phyloP scores from a whole-genome alignment of 148 eudicot species.

The Chenopodium formosanum region DNA sequence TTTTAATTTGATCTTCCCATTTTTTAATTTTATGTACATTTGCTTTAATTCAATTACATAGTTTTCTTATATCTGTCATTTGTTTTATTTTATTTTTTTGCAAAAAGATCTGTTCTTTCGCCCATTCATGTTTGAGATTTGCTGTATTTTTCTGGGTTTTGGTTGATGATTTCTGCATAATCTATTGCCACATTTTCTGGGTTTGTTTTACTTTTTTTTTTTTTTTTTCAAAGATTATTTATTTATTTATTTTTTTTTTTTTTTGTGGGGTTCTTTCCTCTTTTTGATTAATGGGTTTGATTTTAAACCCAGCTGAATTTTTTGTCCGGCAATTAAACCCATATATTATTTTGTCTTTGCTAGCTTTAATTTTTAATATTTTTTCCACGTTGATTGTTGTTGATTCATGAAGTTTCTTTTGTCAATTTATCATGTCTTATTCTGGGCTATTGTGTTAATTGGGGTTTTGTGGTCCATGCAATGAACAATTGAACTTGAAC shows the following conservation, averaged over 20 bases:
- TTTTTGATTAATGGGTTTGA: neutral
- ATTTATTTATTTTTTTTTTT: neutral
- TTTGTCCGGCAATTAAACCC: neutral
- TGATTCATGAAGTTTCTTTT: slow-evolving; percentile 14
- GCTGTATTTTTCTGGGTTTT: neutral
- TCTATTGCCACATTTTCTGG: neutral
- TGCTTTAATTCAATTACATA: neutral
- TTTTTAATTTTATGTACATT: neutral
- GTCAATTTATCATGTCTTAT: neutral
- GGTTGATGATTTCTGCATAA: slow-evolving; percentile 7
- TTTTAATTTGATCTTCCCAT: neutral
- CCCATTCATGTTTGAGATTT: slow-evolving; percentile 21
- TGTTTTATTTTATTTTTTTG: neutral
- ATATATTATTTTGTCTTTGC: too few relatives aligned
- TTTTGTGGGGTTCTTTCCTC: too few relatives aligned
- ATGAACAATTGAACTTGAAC: neutral
- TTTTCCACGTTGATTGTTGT: neutral
- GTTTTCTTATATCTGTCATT: neutral
- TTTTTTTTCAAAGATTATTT: too few relatives aligned
- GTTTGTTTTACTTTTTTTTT: neutral
- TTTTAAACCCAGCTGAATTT: slow-evolving; percentile 12
- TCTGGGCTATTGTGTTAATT: neutral
- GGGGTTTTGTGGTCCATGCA: slow-evolving; percentile 25
- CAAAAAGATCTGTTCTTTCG: slow-evolving; percentile 30
- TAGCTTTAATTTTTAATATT: neutral